These are phyloP conservation scores for Pichia cabralensis DNA, from an alignment of 805 yeast genomes.

Conservation along the genomic window DNA sequence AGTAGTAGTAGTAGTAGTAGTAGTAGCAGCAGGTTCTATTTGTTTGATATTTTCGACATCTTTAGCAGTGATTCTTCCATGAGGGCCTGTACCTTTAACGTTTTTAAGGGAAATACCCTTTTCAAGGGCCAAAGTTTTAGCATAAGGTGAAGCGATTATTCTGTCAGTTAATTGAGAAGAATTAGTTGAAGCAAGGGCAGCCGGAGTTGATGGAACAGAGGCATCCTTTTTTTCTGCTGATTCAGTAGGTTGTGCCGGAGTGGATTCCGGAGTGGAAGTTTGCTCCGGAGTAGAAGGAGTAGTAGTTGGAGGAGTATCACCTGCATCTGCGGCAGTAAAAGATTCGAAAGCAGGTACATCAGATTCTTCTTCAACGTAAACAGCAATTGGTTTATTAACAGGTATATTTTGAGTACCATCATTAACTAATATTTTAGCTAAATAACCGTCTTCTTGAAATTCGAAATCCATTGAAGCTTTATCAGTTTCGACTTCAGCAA, in stretches of 20 bases:
- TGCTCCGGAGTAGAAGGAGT: slow-evolving; percentile 34
- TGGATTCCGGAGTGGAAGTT: slow-evolving; percentile 26
- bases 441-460: slow-evolving; percentile 92
- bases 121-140: slow-evolving; percentile 87
- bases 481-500: slow-evolving; percentile 96
- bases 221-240: slow-evolving; percentile 22
- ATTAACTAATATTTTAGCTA: slow-evolving; percentile 77
- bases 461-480: slow-evolving; percentile 98
- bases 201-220: slow-evolving; percentile 15
- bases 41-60: slow-evolving; percentile 70
- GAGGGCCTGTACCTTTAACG: slow-evolving; percentile 88
- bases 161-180: slow-evolving; percentile 41
- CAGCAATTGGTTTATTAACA: slow-evolving; percentile 94
- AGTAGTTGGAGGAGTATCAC: slow-evolving; percentile 36
- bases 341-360: slow-evolving; percentile 84
- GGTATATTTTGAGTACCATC: slow-evolving; percentile 86
- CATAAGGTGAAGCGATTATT: slow-evolving; percentile 90
- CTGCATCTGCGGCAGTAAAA: slow-evolving; percentile 79
- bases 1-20: slow-evolving; percentile 33
- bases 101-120: slow-evolving; percentile 80
- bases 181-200: slow-evolving; percentile 8
- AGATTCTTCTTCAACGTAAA: slow-evolving; percentile 76
- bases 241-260: slow-evolving; percentile 13
- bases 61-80: slow-evolving; percentile 84
- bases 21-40: slow-evolving; percentile 29